A percentile compares a stretch with the other conserved stretches of the same genome.
phyloP scores from a whole-genome alignment of 495 filamentous ascomycete species.

The Beverwykella pulmonaria region DNA sequence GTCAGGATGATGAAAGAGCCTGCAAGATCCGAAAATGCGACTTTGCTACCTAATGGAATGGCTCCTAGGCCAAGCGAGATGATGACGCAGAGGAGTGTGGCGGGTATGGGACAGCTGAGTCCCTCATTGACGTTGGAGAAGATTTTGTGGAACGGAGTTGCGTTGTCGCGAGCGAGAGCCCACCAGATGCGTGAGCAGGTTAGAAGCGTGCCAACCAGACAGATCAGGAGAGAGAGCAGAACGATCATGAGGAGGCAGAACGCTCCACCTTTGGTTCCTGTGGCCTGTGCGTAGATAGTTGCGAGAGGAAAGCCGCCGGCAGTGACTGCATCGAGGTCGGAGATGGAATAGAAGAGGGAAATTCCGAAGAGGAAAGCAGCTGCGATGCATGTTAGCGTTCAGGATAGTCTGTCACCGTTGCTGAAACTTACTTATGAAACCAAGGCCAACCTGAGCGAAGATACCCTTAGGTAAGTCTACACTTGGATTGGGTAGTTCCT shows the following conservation, averaged over 20 bases:
- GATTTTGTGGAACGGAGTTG: conserved; percentile 55
- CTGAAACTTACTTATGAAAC: conserved; percentile 53
- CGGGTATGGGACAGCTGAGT: conserved; percentile 62
- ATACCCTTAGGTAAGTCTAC: conserved; percentile 62
- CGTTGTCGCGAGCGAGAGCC: conserved; percentile 76
- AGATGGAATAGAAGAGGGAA: conserved; percentile 72
- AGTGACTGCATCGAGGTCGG: conserved; percentile 63
- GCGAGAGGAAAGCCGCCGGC: conserved; percentile 69
- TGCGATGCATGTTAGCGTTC: neutral
- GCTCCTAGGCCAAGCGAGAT: conserved; percentile 67
- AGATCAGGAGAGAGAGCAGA: conserved; percentile 64
- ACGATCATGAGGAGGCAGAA: conserved; percentile 72
- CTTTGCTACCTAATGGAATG: conserved; percentile 72
- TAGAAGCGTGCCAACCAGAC: conserved; percentile 68
- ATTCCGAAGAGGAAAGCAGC: conserved; percentile 73
- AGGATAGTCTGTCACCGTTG: neutral
- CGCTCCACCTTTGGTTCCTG: conserved; percentile 58
- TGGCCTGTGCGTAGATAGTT: conserved; percentile 77
- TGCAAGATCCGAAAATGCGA: conserved; percentile 75
- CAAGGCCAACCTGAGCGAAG: conserved; percentile 50
- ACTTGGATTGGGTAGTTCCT: conserved; percentile 72
- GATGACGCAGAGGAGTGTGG: conserved; percentile 64
- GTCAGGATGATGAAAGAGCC: conserved; percentile 74
- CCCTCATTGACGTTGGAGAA: conserved; percentile 53
- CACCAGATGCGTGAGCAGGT: conserved; percentile 77